Base-by-base conservation (phyloP, 106 monocot genomes). In the Ottelia alismoides region DNA sequence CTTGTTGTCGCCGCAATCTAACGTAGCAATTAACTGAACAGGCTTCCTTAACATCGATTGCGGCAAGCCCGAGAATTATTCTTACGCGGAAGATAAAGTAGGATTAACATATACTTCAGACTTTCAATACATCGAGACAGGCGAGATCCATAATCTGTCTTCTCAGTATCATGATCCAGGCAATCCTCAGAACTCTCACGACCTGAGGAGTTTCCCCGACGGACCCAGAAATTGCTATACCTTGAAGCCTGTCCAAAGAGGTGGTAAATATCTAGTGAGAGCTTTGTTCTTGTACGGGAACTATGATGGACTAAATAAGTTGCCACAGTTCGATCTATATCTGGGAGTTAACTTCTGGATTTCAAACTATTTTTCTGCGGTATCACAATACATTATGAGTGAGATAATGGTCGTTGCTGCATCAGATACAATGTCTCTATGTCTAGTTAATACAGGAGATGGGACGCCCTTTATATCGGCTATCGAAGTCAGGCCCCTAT, bases 221-320 rank as follows among this genome's bases (percentile, higher is more conserved):
- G 65, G 65, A 43, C 18, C 21, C 0, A 31, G 64, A 19, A 65
- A 65, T 27, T 65, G 64, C 48, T 65, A 54, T 49, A 53, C 32
- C 12, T 12, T 65, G 40, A 49, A 49, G 12, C 64, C 64, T 0
- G 31, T 54, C 27, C 7, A 11, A 26, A 18, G 3, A 40, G 64
- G 53, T 1, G 26, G 5, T 14, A 79, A 74, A 47, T 80, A 75
- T 46, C 28, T 74, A 6, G n/a, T 71, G 14, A 51, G 70, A 21
- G 70, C 74, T 7, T 59, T 21, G 7, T 79, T 79, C 57, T 25
- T 73, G 14, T 78, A 78, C 21, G 78, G 54, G 31, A 65, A 78
- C 60, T 78, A 78, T 52, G 74, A 78, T 55, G 78, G 78, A 0
- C 22, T 52, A 31, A 69, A 57, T 23, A 35, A 24, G 28, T 51